These are phyloP conservation scores for Selenicereus undatus DNA, from an alignment of 148 eudicot genomes.

Conservation along the genomic window DNA sequence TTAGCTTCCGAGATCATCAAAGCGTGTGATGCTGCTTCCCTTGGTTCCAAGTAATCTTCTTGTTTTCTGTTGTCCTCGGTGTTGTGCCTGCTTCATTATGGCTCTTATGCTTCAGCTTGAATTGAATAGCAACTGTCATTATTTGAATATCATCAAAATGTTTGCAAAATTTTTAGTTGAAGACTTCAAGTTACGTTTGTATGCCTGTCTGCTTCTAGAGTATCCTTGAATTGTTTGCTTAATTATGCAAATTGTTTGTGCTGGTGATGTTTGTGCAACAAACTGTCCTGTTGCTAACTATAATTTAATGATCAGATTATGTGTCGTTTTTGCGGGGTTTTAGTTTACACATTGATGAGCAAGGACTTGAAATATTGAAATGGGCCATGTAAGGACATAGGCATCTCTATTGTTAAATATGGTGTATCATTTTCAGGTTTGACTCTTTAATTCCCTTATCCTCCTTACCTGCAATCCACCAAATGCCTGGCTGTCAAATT, in stretches of 20 bases:
- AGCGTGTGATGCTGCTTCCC: slow-evolving; percentile 67
- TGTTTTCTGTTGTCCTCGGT: not conserved
- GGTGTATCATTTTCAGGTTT: slow-evolving; percentile 6
- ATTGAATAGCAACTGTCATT: not conserved
- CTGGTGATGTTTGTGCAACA: too few species aligned
- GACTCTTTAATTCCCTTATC: not conserved
- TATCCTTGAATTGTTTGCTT: too few species aligned
- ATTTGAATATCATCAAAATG: not conserved
- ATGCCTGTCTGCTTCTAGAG: too few species aligned
- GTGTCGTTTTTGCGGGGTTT: too few species aligned
- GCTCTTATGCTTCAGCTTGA: not conserved
- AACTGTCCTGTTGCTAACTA: too few species aligned
- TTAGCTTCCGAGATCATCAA: slow-evolving; percentile 53
- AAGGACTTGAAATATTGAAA: too few species aligned
- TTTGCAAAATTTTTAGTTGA: not conserved
- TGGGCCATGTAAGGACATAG: too few species aligned
- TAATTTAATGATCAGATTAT: too few species aligned
- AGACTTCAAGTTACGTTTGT: not conserved
- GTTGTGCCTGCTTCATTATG: not conserved
- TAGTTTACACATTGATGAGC: too few species aligned
- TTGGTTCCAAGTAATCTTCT: slow-evolving; percentile 46
- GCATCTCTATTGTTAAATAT: not conserved
- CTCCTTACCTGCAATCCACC: not conserved
- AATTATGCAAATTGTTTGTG: too few species aligned
- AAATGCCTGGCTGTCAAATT: not conserved